Evolutionary conservation across 2,329 filamentous ascomycete species (phyloP), one percentile per base, ranked within the genome.

Genomic region (Clonostachys byssicola): DNA sequence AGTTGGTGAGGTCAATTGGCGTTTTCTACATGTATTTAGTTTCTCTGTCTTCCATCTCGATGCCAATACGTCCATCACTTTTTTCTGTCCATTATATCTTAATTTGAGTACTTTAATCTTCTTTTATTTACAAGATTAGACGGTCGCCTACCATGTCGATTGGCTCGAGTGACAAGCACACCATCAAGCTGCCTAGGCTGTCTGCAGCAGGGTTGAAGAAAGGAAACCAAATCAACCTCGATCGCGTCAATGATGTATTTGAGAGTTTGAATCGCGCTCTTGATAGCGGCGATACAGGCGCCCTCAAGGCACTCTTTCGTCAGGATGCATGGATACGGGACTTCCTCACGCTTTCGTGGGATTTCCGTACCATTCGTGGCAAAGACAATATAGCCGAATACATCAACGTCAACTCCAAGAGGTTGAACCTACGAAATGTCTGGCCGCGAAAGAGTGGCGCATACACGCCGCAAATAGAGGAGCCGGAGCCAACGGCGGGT

Each of bases 271-370:
- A 42, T 14, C 8, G 23, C 7, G 20, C 16, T 14, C 41, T 42
- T 16, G 42, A 40, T 8, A 40, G 46, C 3, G 30, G 44, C 12
- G 16, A 44, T 12, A 36, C 48, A 4, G 16, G 12, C 12, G 33
- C 49, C 3, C 42, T 56, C 5, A 40, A 43, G 3, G 47, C 51
- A n/a, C 45, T 59, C 5, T 61, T 63, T 41, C 46, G 51, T 6
- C 40, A 54, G 3, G 52, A 58, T 36, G 53, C 52, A 12, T 63
- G 58, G 56, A 57, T 58, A 46, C 51, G 59, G 10, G 60, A 63
- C 42, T 51, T 60, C 17, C 40, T 60, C 8, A 50, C 40, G 3
- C 48, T 63, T 6, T 51, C 47, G 5, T 63, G 60, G 59, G 60
- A 63, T 47, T 58, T 57, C 43, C 51, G 52, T 16, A 56, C 56